Evolutionary conservation across 208 protist genomes (phyloP).

Genomic region (Ichthyophonus hoferi): DNA sequence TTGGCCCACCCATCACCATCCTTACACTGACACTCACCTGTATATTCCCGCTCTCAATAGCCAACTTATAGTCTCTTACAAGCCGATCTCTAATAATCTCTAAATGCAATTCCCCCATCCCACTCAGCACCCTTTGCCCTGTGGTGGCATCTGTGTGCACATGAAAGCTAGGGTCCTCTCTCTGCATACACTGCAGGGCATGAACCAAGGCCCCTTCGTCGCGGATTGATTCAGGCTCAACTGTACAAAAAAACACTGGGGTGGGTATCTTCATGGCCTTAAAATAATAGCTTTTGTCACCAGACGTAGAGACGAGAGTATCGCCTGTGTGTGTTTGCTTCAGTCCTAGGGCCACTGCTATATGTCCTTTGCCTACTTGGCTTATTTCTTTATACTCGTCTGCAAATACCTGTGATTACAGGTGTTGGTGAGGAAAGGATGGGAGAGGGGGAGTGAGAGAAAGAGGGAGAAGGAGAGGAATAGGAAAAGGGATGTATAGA

Average conservation of each 20-base stretch:
- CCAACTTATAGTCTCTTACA: constrained; percentile 11
- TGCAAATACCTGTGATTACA: not conserved
- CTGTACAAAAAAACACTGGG: constrained; percentile 58
- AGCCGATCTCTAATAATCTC: constrained; percentile 27
- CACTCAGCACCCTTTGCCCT: constrained; percentile 84
- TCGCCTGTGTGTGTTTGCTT: constrained; percentile 54
- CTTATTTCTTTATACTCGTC: constrained; percentile 11
- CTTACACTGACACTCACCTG: not conserved
- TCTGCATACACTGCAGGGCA: constrained; percentile 58
- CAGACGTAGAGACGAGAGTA: constrained; percentile 42
- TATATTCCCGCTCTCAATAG: not conserved
- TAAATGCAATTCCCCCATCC: constrained; percentile 52
- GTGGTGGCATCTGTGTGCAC: constrained; percentile 49
- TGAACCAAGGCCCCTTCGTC: constrained; percentile 21
- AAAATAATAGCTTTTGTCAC: not conserved
- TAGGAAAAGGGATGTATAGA: no score
- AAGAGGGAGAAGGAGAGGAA: not conserved
- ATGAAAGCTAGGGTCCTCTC: constrained; percentile 69
- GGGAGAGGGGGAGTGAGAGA: no score
- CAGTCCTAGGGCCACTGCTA: constrained; percentile 51
- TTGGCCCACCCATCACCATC: not conserved
- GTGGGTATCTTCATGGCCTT: constrained; percentile 32
- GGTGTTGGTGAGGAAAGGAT: no score
- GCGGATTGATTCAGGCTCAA: constrained; percentile 44
- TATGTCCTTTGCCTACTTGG: constrained; percentile 38